Evolutionary conservation across 2,329 filamentous ascomycete species (phyloP), one percentile per base, ranked within the genome.

Genomic region (Xylariaceae sp.): DNA sequence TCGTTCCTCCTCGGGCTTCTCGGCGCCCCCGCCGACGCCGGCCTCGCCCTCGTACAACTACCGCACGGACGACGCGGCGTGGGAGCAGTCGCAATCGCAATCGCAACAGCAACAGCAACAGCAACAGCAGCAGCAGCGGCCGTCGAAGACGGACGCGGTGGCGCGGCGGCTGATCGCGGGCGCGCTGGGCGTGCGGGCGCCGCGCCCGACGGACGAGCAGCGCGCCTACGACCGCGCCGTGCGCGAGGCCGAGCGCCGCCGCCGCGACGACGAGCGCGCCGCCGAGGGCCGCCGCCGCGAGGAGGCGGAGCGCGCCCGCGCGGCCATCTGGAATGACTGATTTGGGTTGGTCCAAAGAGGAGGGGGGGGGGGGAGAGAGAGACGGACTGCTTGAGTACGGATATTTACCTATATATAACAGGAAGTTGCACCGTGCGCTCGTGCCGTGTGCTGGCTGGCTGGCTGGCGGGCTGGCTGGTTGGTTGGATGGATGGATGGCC

Each of bases 101-200:
- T 32, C 27, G 32, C 27, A 27, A 33, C 21, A 11, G 22, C n/a
- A 35, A 36, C 24, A 32, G 34, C 9, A 37, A 42, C 6, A 38
- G n/a, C 26, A 30, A 31, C 15, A 26, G 31, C 22, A 27, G 18
- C n/a, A n/a, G n/a, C n/a, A n/a, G 33, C 32, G 33, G 24, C 90
- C 88, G 0, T 89, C 94, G 61, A 98, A 94, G 68, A 93, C 89
- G 42, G 93, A 93, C 40, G 86, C 88, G 1, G 87, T 94, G 24
- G 92, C 92, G 5, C 76, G 83, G 41, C 71, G 92, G 38, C 72
- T 98, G 75, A 96, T 98, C 56, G 88, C 87, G 1, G 84, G 83
- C 3, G 88, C 85, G 1, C 64, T 96, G 45, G 92, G 92, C 1
- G 75, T 95, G 35, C 77, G 80, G 51, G 77, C 80, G 21, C 86